These are phyloP conservation scores for Calonectria naviculata DNA, from an alignment of 2,329 filamentous ascomycete species.

Conservation along the genomic window DNA sequence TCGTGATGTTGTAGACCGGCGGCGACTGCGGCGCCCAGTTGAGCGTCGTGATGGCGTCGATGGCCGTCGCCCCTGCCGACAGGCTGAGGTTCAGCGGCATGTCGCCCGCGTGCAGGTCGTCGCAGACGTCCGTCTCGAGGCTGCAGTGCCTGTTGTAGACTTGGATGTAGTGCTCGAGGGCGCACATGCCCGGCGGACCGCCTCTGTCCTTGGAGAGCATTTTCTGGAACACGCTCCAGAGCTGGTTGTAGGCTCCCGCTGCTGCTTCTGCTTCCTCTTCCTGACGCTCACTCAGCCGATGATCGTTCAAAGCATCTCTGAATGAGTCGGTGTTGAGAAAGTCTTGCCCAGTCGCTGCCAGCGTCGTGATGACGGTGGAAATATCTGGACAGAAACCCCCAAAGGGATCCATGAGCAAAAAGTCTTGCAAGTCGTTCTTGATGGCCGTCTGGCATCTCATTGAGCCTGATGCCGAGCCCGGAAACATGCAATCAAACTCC, in stretches of 20 bases:
- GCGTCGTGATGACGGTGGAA: slow-evolving; percentile 47
- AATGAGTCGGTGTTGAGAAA: slow-evolving; percentile 42
- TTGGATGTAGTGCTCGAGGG: slow-evolving; percentile 45
- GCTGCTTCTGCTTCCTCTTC: slow-evolving; percentile 38
- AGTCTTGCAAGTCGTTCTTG: slow-evolving; percentile 44
- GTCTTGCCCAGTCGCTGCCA: slow-evolving; percentile 42
- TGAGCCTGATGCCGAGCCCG: slow-evolving; percentile 42
- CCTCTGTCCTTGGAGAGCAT: slow-evolving; percentile 41
- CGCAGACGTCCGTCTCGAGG: slow-evolving; percentile 48
- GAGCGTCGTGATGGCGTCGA: slow-evolving; percentile 43
- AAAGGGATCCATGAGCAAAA: slow-evolving; percentile 49
- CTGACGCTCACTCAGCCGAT: slow-evolving; percentile 32
- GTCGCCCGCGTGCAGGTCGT: slow-evolving; percentile 44
- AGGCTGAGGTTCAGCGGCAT: slow-evolving; percentile 48
- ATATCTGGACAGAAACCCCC: slow-evolving; percentile 49
- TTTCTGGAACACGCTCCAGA: slow-evolving; percentile 46
- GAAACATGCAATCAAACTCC: slow-evolving; percentile 51
- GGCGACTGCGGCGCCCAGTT: slow-evolving; percentile 42
- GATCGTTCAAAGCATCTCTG: slow-evolving; percentile 39
- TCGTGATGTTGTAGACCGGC: slow-evolving; percentile 43
- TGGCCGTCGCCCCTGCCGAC: slow-evolving; percentile 41
- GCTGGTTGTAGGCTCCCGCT: slow-evolving; percentile 41
- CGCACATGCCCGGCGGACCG: slow-evolving; percentile 19
- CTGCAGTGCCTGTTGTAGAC: slow-evolving; percentile 44
- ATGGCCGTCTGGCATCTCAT: slow-evolving; percentile 46